These are phyloP conservation scores for Penicillium rolfsii DNA, from an alignment of 2,329 filamentous ascomycete genomes.

Conservation along the genomic window DNA sequence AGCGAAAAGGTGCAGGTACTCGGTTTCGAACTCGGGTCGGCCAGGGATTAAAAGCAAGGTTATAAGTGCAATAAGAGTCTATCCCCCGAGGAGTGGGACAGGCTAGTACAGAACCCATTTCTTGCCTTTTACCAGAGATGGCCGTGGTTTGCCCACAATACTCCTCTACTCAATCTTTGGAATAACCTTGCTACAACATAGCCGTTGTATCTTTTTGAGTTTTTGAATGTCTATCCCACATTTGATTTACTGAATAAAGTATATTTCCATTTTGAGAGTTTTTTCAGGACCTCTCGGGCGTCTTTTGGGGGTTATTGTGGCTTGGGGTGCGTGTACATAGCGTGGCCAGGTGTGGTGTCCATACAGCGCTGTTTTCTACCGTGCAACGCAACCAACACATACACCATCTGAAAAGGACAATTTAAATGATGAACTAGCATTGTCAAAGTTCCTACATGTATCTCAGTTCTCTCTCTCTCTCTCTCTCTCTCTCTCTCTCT, in stretches of 20 bases:
- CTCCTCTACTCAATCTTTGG: conserved; percentile 65
- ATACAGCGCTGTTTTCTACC: not conserved
- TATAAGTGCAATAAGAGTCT: conserved; percentile 11
- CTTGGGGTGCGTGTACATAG: not conserved
- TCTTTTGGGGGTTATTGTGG: not conserved
- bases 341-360: not conserved
- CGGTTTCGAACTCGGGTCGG: conserved; percentile 36
- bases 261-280: not conserved
- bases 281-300: not conserved
- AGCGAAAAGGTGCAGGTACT: conserved; percentile 11
- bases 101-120: conserved; percentile 72
- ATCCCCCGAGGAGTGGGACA: conserved; percentile 66
- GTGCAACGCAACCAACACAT: not conserved
- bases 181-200: conserved; percentile 46
- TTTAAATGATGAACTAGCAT: not conserved
- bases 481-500: not conserved
- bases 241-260: not conserved
- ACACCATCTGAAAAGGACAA: not conserved
- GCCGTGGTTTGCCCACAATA: conserved; percentile 67
- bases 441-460: not conserved
- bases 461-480: not conserved
- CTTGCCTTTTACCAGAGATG: conserved; percentile 82
- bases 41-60: fast-evolving
- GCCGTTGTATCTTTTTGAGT: conserved; percentile 47
- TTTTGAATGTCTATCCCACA: conserved; percentile 19